Evolutionary conservation across 805 yeast species (phyloP).

Genomic region (Scheffersomyces stipitis): DNA sequence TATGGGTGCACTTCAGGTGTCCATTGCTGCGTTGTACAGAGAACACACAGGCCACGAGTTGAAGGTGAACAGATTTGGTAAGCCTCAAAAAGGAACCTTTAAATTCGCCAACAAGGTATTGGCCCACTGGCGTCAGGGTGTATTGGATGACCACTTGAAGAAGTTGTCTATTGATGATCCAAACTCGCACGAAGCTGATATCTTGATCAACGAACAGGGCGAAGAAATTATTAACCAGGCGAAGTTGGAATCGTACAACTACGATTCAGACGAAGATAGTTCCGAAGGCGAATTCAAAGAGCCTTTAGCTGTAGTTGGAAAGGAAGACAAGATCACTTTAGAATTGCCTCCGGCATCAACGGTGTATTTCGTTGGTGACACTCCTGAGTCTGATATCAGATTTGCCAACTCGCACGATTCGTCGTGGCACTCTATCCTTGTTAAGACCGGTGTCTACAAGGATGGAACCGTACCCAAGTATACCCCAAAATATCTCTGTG

Average conservation of each 20-base stretch:
- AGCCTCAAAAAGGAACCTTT: conserved; percentile 87
- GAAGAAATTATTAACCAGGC: conserved; percentile 45
- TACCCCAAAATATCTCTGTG: conserved; percentile 71
- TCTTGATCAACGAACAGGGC: conserved; percentile 43
- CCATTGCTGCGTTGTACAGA: conserved; percentile 79
- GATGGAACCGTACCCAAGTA: conserved; percentile 78
- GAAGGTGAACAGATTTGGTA: conserved; percentile 81
- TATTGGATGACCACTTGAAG: conserved; percentile 71
- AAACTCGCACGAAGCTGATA: conserved; percentile 41
- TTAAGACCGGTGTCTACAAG: conserved; percentile 84
- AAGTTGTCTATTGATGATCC: conserved; percentile 46
- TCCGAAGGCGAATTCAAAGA: conserved; percentile 4
- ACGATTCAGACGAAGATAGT: conserved; percentile 26
- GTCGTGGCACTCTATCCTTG: conserved; percentile 82
- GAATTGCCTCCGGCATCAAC: conserved; percentile 82
- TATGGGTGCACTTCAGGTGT: conserved; percentile 91
- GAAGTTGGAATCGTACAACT: conserved; percentile 37
- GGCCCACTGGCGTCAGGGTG: conserved; percentile 74
- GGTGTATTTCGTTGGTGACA: conserved; percentile 86
- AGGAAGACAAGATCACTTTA: conserved; percentile 41
- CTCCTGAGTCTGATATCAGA: conserved; percentile 85
- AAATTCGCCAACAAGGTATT: conserved; percentile 78
- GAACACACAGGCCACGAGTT: conserved; percentile 83
- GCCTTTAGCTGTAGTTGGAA: conserved; percentile 19
- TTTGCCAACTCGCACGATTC: conserved; percentile 85